Conservation (phyloP, 805 yeast genomes). For the Metschnikowia similis region DNA sequence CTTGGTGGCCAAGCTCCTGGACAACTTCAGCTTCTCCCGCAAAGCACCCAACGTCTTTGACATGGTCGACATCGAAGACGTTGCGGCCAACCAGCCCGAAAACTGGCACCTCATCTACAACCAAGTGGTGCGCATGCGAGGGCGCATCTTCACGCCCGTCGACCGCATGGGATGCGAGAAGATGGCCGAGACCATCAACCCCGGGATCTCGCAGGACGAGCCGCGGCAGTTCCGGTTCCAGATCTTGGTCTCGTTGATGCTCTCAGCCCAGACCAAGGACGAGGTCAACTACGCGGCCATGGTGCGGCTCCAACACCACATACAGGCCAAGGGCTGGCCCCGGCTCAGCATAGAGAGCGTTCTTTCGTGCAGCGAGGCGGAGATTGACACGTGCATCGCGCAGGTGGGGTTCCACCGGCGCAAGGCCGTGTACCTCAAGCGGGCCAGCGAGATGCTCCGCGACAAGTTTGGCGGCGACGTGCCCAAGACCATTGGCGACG, state of each 20-base stretch:
- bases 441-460: slow-evolving; percentile 50
- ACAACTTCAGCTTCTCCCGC: not conserved
- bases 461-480: slow-evolving; percentile 59
- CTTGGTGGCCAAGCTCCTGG: not conserved
- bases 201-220: slow-evolving; percentile 24
- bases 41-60: slow-evolving; percentile 11
- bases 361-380: slow-evolving; percentile 45
- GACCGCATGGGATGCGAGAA: slow-evolving; percentile 84
- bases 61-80: slow-evolving; percentile 7
- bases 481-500: slow-evolving; percentile 64
- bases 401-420: slow-evolving; percentile 86
- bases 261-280: slow-evolving; percentile 90
- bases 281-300: slow-evolving; percentile 77
- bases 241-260: slow-evolving; percentile 72
- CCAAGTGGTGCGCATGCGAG: slow-evolving; percentile 63
- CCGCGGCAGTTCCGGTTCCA: slow-evolving; percentile 60
- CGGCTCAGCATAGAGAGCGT: slow-evolving; percentile 61
- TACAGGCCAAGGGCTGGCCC: slow-evolving; percentile 32
- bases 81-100: slow-evolving; percentile 10
- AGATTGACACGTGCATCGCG: slow-evolving; percentile 60
- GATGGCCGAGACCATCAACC: slow-evolving; percentile 43
- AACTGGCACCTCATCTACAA: slow-evolving; percentile 57
- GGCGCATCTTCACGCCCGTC: slow-evolving; percentile 70
- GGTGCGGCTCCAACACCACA: slow-evolving; percentile 49
- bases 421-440: slow-evolving; percentile 67